Percentiles rank a stretch among this genome's conserved stretches.
Evolutionary conservation across 1,139 yeast species (phyloP).

Genomic region (Debaryomycetaceae sp.): DNA sequence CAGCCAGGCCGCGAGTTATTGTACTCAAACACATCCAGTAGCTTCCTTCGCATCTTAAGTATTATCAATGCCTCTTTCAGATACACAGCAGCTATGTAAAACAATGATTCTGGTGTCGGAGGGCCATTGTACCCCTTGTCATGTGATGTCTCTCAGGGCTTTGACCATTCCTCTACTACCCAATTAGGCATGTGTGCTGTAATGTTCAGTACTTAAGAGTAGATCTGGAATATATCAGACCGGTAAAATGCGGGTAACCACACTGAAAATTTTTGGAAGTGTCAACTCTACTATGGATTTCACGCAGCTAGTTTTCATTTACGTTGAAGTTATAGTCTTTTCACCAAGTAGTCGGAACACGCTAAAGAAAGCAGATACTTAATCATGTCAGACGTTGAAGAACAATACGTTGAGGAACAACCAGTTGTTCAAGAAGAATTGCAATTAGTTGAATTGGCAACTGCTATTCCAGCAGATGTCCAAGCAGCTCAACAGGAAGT

Average conservation of each 20-base stretch:
- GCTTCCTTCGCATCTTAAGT: no score
- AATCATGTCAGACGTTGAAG: constrained; percentile 53
- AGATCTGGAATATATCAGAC: constrained; percentile 6
- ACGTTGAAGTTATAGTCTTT: background rate
- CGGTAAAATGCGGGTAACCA: constrained; percentile 8
- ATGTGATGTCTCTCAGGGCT: constrained; percentile 10
- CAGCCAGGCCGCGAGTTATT: no score
- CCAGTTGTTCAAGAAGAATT: constrained; percentile 71
- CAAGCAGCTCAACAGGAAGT: constrained; percentile 95
- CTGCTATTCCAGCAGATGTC: constrained; percentile 94
- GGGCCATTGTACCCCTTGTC: background rate
- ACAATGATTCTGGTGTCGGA: no score
- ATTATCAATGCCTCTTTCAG: no score
- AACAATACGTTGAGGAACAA: constrained; percentile 36
- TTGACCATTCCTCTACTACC: constrained; percentile 1
- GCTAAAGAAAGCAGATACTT: constrained; percentile 5
- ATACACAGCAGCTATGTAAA: no score
- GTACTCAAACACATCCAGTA: no score
- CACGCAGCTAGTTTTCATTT: constrained; percentile 2
- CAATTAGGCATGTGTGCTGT: constrained; percentile 8
- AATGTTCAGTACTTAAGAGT: constrained; percentile 7
- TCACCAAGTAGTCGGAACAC: background rate
- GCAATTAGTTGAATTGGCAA: constrained; percentile 82
- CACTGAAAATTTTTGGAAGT: constrained; percentile 8
- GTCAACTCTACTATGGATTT: constrained; percentile 2